Percentiles rank a stretch among this genome's conserved stretches.
Evolutionary conservation across 2,329 filamentous ascomycete species (phyloP).

Genomic region (Diaporthe sp.): DNA sequence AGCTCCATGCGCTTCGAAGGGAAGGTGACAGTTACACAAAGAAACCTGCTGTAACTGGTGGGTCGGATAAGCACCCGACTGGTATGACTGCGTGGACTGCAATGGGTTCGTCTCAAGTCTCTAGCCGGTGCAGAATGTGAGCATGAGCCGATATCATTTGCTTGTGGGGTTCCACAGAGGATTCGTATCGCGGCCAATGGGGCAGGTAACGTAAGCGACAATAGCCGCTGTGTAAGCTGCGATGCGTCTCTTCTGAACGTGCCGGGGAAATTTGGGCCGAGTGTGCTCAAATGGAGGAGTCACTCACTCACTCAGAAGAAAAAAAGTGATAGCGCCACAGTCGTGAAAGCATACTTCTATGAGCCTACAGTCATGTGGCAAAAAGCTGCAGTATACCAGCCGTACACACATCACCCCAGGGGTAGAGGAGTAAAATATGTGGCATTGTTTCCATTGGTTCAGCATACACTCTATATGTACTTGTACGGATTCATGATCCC

Average conservation of each 20-base stretch:
- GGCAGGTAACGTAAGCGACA: constrained; percentile 9
- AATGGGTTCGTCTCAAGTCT: neutral
- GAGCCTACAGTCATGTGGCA: neutral
- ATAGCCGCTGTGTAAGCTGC: constrained; percentile 10
- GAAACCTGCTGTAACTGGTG: constrained; percentile 4
- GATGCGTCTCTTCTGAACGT: neutral
- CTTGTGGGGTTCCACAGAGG: constrained; percentile 1
- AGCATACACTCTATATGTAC: constrained; percentile 73
- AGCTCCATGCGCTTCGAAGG: constrained; percentile 3
- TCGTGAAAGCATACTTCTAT: neutral
- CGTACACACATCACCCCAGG: neutral
- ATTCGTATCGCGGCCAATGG: constrained; percentile 21
- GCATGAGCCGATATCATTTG: constrained; percentile 1
- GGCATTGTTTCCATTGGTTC: constrained; percentile 25
- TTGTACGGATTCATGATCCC: constrained; percentile 99
- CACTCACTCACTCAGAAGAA: neutral
- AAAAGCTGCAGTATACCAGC: neutral
- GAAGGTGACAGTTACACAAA: constrained; percentile 18
- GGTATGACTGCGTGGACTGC: constrained; percentile 4
- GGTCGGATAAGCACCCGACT: constrained; percentile 14
- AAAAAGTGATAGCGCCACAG: neutral
- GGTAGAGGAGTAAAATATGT: neutral
- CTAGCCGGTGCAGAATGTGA: neutral
- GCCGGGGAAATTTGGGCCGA: neutral
- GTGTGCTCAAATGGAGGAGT: neutral